Percentiles rank a stretch among this genome's conserved stretches.
Evolutionary conservation across 208 protist species (phyloP).

Genomic region (Leishmania lainsoni): DNA sequence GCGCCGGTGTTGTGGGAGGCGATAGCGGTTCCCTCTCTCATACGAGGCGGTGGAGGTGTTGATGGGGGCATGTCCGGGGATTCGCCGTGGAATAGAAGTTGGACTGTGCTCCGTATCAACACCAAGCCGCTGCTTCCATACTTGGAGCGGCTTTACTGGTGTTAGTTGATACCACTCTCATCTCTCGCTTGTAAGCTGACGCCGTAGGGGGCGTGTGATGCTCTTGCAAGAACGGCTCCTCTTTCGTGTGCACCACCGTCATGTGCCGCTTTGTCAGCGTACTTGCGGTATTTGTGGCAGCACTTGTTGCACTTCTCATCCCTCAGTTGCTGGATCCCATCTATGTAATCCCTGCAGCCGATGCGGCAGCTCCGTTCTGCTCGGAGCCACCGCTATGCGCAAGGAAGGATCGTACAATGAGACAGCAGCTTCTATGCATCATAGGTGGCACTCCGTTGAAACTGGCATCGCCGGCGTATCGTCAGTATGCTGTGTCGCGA

Average conservation of each 20-base stretch:
- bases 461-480: conserved; percentile 28
- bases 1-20: background rate
- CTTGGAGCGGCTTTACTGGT: background rate
- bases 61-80: background rate
- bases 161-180: background rate
- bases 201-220: background rate
- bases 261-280: background rate
- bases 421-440: conserved; percentile 23
- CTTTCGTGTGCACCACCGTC: background rate
- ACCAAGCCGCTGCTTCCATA: background rate
- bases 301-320: background rate
- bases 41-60: background rate
- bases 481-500: conserved; percentile 36
- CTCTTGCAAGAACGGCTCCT: background rate
- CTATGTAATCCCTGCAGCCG: background rate
- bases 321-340: background rate
- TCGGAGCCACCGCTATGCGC: conserved; percentile 39
- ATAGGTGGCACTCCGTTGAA: conserved; percentile 19
- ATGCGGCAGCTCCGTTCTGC: conserved; percentile 8
- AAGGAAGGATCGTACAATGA: conserved; percentile 15
- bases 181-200: background rate
- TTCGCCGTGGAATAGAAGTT: background rate
- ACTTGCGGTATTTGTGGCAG: background rate
- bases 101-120: background rate
- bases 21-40: background rate